Base-by-base conservation (phyloP, 139 green algal genomes). In the Chlorella sp. region DNA sequence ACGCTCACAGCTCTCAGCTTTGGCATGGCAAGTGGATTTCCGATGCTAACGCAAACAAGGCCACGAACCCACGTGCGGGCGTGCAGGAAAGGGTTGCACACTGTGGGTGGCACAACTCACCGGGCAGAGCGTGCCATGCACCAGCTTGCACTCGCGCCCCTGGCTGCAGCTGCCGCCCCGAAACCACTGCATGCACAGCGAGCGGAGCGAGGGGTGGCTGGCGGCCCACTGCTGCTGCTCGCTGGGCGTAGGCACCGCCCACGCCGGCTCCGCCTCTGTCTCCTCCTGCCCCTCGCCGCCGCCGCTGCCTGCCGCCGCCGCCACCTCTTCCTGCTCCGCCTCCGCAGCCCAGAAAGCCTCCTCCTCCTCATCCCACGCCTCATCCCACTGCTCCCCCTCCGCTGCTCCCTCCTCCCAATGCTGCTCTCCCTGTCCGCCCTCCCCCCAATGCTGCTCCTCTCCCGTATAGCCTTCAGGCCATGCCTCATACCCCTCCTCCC, bases 101-200 rank as follows among this genome's bases (percentile, higher is more conserved):
- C n/a, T n/a, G n/a, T n/a, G n/a, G n/a, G n/a, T n/a, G n/a, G n/a
- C n/a, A n/a, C n/a, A n/a, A 64, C 73, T 42, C 60, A 95, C 93
- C 92, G 96, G 88, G 87, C 95, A 97, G 37, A 89, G 76, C 9
- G 94, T 78, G 0, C 95, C 95, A 48, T 97, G 95, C 1, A 94
- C 91, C n/a, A 94, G 86, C 11, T 86, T 83, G 93, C 95, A 97
- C 61, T 77, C 53, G 11, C 91, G 88, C 1, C 90, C 94, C 36
- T 88, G 82, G 16, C 64, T 69, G 91, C 95, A 97, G 4, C 48
- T 12, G 21, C 95, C 95, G 3, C 81, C 91, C 22, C 86, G 71
- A 39, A 92, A 88, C 66, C 92, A 95, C 78, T 93, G 83, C 21
- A 88, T 83, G 91, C 95, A 97, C 85, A 97, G 90, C 48, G 93